These are phyloP conservation scores for Globisporangium megalacanthum DNA, from an alignment of 352 stramenopile species.

Conservation along the genomic window DNA sequence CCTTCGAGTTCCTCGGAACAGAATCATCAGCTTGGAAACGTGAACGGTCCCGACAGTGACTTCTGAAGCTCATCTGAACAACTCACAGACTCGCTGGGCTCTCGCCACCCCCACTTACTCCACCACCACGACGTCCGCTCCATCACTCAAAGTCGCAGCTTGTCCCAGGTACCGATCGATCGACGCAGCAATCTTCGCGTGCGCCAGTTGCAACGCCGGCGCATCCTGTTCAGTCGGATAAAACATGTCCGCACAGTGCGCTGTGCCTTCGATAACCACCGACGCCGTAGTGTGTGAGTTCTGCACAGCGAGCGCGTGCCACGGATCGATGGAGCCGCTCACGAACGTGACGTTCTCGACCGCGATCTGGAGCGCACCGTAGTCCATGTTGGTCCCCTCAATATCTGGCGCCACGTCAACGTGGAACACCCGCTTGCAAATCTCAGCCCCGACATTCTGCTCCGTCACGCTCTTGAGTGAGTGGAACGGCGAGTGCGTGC, in stretches of 20 bases:
- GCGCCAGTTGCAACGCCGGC: conserved; percentile 53
- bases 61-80: too few species aligned
- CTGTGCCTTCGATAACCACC: conserved; percentile 79
- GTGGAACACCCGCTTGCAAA: conserved; percentile 82
- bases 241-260: conserved; percentile 83
- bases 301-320: conserved; percentile 74
- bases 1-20: too few species aligned
- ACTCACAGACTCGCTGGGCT: too few species aligned
- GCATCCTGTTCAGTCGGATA: conserved; percentile 53
- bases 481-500: conserved; percentile 52
- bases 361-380: conserved; percentile 69
- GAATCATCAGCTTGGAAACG: too few species aligned
- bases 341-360: conserved; percentile 78
- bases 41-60: background rate
- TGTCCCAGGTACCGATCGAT: conserved; percentile 38
- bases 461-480: conserved; percentile 63
- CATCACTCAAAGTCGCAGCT: background rate
- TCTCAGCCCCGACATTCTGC: conserved; percentile 58
- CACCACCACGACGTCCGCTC: background rate
- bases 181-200: conserved; percentile 49
- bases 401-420: conserved; percentile 58
- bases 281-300: conserved; percentile 53
- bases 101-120: background rate
- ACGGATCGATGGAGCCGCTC: conserved; percentile 81
- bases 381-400: conserved; percentile 61